phyloP scores from a whole-genome alignment of 352 stramenopile species.

The Phytopythium litorale region DNA sequence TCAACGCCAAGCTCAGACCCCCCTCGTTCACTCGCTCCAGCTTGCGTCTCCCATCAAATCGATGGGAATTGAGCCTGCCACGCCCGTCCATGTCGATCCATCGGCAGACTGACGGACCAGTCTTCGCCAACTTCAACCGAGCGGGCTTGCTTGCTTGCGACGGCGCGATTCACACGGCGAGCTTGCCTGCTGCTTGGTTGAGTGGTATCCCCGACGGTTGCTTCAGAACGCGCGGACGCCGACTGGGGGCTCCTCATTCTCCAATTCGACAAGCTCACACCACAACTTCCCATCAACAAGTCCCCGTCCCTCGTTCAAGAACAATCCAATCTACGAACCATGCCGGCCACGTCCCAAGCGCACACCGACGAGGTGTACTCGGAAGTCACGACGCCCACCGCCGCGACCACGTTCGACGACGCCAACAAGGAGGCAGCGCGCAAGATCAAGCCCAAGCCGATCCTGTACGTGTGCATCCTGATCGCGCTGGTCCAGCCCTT shows the following conservation, averaged over 20 bases:
- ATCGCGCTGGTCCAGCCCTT: slow-evolving; percentile 32
- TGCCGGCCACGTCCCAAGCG: slow-evolving; percentile 15
- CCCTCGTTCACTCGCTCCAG: not conserved
- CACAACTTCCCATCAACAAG: not conserved
- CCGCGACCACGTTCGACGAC: slow-evolving; percentile 11
- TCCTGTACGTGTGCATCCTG: slow-evolving; percentile 37
- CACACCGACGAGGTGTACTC: slow-evolving; percentile 18
- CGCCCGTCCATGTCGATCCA: not conserved
- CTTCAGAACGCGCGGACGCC: not conserved
- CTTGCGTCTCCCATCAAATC: not conserved
- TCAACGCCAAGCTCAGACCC: not conserved
- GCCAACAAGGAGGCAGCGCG: slow-evolving; percentile 13
- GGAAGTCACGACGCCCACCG: slow-evolving; percentile 8
- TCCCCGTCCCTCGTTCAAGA: not conserved
- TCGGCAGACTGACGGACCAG: not conserved
- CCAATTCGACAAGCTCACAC: not conserved
- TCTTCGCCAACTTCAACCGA: not conserved
- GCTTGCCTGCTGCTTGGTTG: not conserved
- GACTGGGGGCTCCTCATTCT: not conserved
- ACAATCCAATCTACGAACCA: not conserved
- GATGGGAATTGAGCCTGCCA: not conserved
- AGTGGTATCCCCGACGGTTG: not conserved
- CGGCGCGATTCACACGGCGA: no score
- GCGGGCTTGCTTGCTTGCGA: not conserved
- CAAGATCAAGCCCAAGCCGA: slow-evolving; percentile 20